Evolutionary conservation across 768 basidiomycete genomes (phyloP), one percentile per base, ranked within the genome.

Genomic region (Mycena epipterygia): DNA sequence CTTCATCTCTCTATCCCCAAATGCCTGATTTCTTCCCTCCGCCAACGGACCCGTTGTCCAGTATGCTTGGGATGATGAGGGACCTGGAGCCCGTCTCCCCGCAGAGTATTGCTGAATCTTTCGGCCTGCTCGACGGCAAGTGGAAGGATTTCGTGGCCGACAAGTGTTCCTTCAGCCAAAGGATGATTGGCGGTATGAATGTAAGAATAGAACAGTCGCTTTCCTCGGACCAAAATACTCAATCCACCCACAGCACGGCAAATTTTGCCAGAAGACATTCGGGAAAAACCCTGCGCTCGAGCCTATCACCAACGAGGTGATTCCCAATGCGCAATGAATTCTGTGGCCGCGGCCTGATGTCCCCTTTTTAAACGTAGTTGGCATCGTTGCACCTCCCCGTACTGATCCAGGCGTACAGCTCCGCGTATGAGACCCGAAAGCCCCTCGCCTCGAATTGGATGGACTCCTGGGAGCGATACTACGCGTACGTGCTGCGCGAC

Each of bases 201-300:
- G 68, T 70, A 53, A 7, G 55, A 27, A 32, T 25, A 48, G 5
- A 35, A 5, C 19, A 5, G 35, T 25, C 14, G 13, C 7, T 46
- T n/a, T 17, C 23, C 0, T 11, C 19, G 14, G 23, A 39, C 42
- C 35, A 27, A 37, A 30, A 0, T 41, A n/a, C 2, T 19, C 25
- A n/a, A n/a, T n/a, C n/a, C n/a, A n/a, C n/a, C n/a, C n/a, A n/a
- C 49, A 70, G 68, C 68, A 70, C 37, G 68, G 68, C 2, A 70
- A 70, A 39, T 70, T 70, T 21, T 32, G 35, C 56, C 6, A 64
- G 37, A 52, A 44, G 57, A 70, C 68, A 17, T 70, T 70, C 32
- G 68, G 68, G 14, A 59, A 27, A 17, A 64, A 59, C 46, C 68
- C 68, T 5, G 62, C 62, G 8, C 23, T 60, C 25, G 68, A 70